Evolutionary conservation across 768 basidiomycete genomes (phyloP).

Genomic region (Leccinum disarticulatum): DNA sequence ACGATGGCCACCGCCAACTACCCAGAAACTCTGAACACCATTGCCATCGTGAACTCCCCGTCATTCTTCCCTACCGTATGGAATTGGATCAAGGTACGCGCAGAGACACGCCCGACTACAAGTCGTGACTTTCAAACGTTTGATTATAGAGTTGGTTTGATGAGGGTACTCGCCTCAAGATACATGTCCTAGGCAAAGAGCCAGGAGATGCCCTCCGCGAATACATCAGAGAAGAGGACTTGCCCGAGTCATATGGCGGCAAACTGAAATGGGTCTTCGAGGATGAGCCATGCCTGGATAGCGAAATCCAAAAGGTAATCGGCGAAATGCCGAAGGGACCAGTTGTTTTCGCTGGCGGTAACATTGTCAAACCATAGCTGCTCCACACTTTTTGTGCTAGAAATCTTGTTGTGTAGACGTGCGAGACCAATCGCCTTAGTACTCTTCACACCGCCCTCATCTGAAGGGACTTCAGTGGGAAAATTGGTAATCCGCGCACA

Average conservation of each 20-base stretch:
- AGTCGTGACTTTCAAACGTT: not conserved
- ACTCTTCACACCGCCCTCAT: constrained; percentile 57
- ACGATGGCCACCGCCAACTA: constrained; percentile 77
- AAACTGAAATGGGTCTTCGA: constrained; percentile 68
- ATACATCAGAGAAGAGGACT: constrained; percentile 46
- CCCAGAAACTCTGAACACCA: constrained; percentile 70
- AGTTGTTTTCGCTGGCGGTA: constrained; percentile 47
- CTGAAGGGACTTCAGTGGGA: constrained; percentile 55
- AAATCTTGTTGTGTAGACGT: not conserved
- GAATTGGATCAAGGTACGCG: constrained; percentile 74
- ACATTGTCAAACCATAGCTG: constrained; percentile 29
- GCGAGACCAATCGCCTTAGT: not conserved
- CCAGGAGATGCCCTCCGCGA: constrained; percentile 51
- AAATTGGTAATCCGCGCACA: not conserved
- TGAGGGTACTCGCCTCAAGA: constrained; percentile 73
- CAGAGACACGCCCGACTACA: not conserved
- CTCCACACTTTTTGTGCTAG: not conserved
- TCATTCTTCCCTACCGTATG: constrained; percentile 82
- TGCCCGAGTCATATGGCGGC: constrained; percentile 77
- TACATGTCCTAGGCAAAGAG: constrained; percentile 68
- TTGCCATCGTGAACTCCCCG: constrained; percentile 76
- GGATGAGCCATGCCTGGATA: constrained; percentile 66
- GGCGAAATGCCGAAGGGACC: constrained; percentile 58
- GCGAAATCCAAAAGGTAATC: constrained; percentile 45
- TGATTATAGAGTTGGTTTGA: constrained; percentile 72